Evolutionary conservation across 2,329 filamentous ascomycete species (phyloP), one percentile per base, ranked within the genome.

Genomic region (Amphichorda felina): DNA sequence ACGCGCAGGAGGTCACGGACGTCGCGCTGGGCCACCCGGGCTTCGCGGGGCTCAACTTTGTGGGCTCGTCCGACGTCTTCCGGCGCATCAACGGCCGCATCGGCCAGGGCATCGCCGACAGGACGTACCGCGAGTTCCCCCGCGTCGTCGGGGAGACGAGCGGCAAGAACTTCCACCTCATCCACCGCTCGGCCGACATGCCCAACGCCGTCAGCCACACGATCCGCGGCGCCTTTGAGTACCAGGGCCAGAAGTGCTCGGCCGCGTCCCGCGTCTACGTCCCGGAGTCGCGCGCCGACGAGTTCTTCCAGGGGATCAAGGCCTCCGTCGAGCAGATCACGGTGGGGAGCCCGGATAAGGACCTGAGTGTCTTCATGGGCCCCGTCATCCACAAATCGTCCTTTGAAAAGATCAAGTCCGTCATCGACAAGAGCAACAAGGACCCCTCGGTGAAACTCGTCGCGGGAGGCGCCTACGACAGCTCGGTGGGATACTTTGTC

Each of bases 41-140:
- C 40, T 91, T 96, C 49, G 81, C 88, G 8, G 82, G 84, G n/a
- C 75, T 96, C 16, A 87, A 95, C 66, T 96, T 88, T 68, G 96
- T 88, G 1, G 89, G 89, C 41, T 91, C 82, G 64, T 95, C 89
- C 1, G 76, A 77, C 34, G 84, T 96, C 21, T 95, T 96, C 77
- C 80, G 86, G 42, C 76, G 77, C 51, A 68, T 96, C 9, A 94
- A 93, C 56, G 85, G 85, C 14, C 75, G 85, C 56, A 94, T 95
- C 49, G 84, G 85, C 9, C 67, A 72, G 43, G 84, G 83, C 28
- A 79, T 93, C 15, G 82, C 83, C 5, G 77, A 87, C 50, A 84
- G 82, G 43, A 81, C 75, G 40, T 96, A 94, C 64, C 68, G 70
- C 43, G 78, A 80, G 48, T 96, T 95, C 60, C 87, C 86, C 31